Evolutionary conservation across 129 eudicot genomes (phyloP).

Genomic region (Escallonia rubra): DNA sequence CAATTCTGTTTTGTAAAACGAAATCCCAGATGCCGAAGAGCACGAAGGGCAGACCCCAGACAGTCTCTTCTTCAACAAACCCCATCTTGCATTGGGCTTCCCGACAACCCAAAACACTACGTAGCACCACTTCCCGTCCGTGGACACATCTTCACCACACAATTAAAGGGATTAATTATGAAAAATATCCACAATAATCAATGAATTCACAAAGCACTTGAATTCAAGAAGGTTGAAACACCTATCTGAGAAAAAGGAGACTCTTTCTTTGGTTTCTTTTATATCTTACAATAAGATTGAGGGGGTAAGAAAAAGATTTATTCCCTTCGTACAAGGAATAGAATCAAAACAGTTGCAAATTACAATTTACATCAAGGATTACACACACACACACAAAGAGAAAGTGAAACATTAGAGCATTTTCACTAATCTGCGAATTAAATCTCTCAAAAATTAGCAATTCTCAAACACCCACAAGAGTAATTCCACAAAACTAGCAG

Average conservation of each 20-base stretch:
- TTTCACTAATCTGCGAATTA: too few relatives aligned
- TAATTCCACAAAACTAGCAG: too few relatives aligned
- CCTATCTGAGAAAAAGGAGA: background rate
- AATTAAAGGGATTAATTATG: slow-evolving; percentile 5
- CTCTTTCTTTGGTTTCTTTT: background rate
- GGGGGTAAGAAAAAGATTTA: too few relatives aligned
- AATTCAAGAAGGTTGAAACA: background rate
- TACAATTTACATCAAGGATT: too few relatives aligned
- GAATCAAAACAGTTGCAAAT: too few relatives aligned
- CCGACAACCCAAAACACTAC: slow-evolving; percentile 75
- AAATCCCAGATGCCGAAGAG: slow-evolving; percentile 66
- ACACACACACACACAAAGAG: too few relatives aligned
- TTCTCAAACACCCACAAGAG: too few relatives aligned
- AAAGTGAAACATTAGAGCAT: too few relatives aligned
- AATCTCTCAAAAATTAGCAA: too few relatives aligned
- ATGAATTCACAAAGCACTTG: background rate
- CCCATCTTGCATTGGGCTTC: slow-evolving; percentile 60
- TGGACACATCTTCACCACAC: slow-evolving; percentile 66
- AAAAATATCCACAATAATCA: background rate
- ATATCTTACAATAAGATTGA: too few relatives aligned
- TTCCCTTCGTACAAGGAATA: too few relatives aligned
- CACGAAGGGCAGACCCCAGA: slow-evolving; percentile 79
- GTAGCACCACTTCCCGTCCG: slow-evolving; percentile 95
- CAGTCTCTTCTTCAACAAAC: slow-evolving; percentile 69
- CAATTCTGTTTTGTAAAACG: slow-evolving; percentile 50